A percentile compares a stretch with the other conserved stretches of the same genome.
Conservation (phyloP, 352 stramenopile species). For the Phytophthora vignae region DNA sequence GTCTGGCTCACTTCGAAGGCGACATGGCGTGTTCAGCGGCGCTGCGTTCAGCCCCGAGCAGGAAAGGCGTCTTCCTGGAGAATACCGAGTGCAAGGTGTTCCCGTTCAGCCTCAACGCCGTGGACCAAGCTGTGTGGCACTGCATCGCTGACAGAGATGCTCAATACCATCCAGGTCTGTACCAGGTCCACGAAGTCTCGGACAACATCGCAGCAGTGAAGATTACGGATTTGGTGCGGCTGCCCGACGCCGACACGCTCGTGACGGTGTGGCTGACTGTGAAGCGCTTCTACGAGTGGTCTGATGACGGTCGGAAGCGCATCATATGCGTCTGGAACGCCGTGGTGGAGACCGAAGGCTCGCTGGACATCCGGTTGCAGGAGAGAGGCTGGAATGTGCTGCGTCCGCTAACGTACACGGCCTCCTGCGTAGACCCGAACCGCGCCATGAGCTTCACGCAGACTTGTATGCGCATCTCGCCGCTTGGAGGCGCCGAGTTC, state of each 20-base stretch:
- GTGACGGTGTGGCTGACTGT: constrained; percentile 41
- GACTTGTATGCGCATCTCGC: constrained; percentile 36
- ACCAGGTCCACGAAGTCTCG: constrained; percentile 24
- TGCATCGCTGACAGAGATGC: constrained; percentile 28
- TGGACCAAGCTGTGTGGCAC: constrained; percentile 41
- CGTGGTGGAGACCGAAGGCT: constrained; percentile 42
- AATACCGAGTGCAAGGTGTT: constrained; percentile 46
- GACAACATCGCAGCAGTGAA: constrained; percentile 35
- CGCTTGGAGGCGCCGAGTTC: constrained; percentile 21
- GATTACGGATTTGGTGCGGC: constrained; percentile 29
- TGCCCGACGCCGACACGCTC: constrained; percentile 32
- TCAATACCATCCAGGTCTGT: constrained; percentile 30
- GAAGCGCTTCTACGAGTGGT: constrained; percentile 23
- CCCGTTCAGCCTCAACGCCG: constrained; percentile 37
- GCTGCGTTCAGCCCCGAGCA: constrained; percentile 9
- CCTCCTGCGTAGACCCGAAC: constrained; percentile 18
- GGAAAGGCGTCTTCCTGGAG: constrained; percentile 35
- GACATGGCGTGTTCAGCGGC: constrained; percentile 29
- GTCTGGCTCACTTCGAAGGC: constrained; percentile 37
- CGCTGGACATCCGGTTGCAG: constrained; percentile 37
- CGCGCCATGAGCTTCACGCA: constrained; percentile 39
- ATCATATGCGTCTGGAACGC: constrained; percentile 43
- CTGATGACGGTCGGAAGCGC: constrained; percentile 24
- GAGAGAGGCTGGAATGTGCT: constrained; percentile 45
- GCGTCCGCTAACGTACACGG: constrained; percentile 27